Percentiles rank a stretch among this genome's conserved stretches.
Evolutionary conservation across 2,329 filamentous ascomycete species (phyloP).

Genomic region (Onygena corvina): DNA sequence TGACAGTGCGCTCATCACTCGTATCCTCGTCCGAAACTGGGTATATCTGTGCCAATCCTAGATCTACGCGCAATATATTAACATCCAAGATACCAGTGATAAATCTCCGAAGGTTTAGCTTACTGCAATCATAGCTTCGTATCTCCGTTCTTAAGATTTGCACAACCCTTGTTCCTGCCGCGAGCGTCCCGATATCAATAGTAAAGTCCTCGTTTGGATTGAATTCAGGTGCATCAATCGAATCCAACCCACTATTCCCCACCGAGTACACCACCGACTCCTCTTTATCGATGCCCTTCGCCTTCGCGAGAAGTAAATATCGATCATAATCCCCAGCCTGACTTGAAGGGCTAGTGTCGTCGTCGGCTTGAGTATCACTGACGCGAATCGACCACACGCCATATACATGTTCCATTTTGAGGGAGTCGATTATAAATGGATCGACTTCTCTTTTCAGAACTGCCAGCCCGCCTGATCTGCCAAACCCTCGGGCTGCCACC

Average conservation of each 20-base stretch:
- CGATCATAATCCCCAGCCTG: slow-evolving; percentile 52
- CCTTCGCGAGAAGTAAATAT: slow-evolving; percentile 72
- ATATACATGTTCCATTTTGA: slow-evolving; percentile 60
- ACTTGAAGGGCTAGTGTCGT: slow-evolving; percentile 38
- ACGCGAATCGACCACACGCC: slow-evolving; percentile 68
- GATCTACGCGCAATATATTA: slow-evolving; percentile 42
- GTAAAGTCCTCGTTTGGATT: slow-evolving; percentile 80
- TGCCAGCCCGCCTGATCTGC: slow-evolving; percentile 56
- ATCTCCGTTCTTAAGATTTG: slow-evolving; percentile 81
- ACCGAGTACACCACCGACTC: slow-evolving; percentile 67
- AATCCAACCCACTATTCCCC: slow-evolving; percentile 60
- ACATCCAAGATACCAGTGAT: slow-evolving; percentile 2
- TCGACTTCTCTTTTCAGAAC: slow-evolving; percentile 68
- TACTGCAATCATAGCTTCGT: slow-evolving; percentile 78
- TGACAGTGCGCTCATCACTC: slow-evolving; percentile 62
- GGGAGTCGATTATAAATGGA: slow-evolving; percentile 56
- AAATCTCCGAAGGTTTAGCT: slow-evolving; percentile 28
- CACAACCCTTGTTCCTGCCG: slow-evolving; percentile 67
- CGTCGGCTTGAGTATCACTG: slow-evolving; percentile 35
- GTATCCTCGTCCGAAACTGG: slow-evolving; percentile 87
- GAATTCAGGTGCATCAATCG: slow-evolving; percentile 74
- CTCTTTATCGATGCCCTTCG: slow-evolving; percentile 53
- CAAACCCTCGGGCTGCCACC: slow-evolving; percentile 42
- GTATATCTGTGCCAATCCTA: slow-evolving; percentile 80
- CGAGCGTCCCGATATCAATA: slow-evolving; percentile 71